Base-by-base conservation (phyloP, 306 rosid species). In the Gastrolobium villosum region DNA sequence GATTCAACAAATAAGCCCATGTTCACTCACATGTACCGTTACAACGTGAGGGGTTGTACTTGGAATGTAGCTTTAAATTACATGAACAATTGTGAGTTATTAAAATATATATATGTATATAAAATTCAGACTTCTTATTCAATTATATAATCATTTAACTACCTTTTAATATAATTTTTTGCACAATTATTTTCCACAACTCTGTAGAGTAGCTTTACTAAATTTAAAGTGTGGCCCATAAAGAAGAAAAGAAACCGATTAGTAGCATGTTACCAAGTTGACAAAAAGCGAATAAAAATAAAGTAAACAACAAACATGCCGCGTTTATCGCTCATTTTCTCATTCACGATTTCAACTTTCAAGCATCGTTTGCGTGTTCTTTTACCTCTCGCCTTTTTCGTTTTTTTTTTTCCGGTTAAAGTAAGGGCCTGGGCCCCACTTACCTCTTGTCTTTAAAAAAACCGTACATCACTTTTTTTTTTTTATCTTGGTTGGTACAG, bases 251-350 rank as follows among this genome's bases (percentile, higher is more conserved):
- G 26, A 20, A 20, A 20, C 26, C 26, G 26, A 20, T 6, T 63
- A 14, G 48, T 46, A 20, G 5, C 83, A 74, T 72, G 83, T 57
- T 62, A 68, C 83, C 3, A 1, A 54, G 87, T 87, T 86, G 89
- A 84, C 80, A 76, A 86, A 77, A 53, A 20, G 15, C 26, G 15
- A 56, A 36, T 37, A 0, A 65, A 81, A 20, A 20, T 20, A 20
- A 83, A 76, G 70, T 9, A 55, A 66, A 68, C 87, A 72, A 54
- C 6, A 84, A 30, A 87, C 89, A 72, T 86, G 86, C 71, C 97
- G 89, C 65, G 30, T 61, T 84, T 77, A 74, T 1, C 92, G 96
- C 90, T 54, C 15, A 55, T 65, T 54, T 75, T 71, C 35, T 81
- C 84, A 11, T 59, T 48, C 26, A 20, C 0, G 26, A 20, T 20